phyloP scores from a whole-genome alignment of 2,329 filamentous ascomycete species.

The Xylaria polymorpha region DNA sequence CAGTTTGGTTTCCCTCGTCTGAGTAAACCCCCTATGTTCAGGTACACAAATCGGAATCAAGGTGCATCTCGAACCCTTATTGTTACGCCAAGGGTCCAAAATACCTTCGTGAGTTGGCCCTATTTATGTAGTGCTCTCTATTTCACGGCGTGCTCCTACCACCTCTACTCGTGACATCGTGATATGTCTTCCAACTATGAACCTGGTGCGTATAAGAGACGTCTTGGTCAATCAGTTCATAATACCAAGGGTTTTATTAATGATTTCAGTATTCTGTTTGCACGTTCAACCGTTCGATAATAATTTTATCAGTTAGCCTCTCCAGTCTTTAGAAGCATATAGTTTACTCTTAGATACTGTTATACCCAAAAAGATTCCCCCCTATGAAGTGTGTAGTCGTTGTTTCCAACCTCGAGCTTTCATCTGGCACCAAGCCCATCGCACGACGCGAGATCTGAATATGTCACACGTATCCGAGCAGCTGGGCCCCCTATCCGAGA shows the following conservation, averaged over 20 bases:
- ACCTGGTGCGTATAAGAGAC: neutral
- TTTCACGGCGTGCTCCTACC: neutral
- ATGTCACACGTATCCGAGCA: neutral
- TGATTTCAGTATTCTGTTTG: too few species aligned
- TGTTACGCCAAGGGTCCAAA: neutral
- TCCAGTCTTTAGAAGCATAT: neutral
- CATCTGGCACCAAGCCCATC: neutral
- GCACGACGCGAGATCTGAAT: neutral
- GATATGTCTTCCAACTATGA: neutral
- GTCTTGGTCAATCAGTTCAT: neutral
- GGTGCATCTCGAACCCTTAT: neutral
- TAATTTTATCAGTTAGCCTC: neutral
- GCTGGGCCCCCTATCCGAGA: too few species aligned
- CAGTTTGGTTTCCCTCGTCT: neutral
- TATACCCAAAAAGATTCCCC: too few species aligned
- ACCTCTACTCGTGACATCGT: neutral
- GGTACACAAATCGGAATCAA: neutral
- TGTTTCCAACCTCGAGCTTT: neutral
- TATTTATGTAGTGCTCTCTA: neutral
- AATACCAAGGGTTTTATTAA: neutral
- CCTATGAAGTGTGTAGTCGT: neutral
- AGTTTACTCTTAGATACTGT: neutral
- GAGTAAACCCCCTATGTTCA: neutral
- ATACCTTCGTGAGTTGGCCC: too few species aligned
- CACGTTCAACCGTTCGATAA: neutral